Evolutionary conservation across 495 filamentous ascomycete genomes (phyloP).

Genomic region (Astrothelium subdiscretum): DNA sequence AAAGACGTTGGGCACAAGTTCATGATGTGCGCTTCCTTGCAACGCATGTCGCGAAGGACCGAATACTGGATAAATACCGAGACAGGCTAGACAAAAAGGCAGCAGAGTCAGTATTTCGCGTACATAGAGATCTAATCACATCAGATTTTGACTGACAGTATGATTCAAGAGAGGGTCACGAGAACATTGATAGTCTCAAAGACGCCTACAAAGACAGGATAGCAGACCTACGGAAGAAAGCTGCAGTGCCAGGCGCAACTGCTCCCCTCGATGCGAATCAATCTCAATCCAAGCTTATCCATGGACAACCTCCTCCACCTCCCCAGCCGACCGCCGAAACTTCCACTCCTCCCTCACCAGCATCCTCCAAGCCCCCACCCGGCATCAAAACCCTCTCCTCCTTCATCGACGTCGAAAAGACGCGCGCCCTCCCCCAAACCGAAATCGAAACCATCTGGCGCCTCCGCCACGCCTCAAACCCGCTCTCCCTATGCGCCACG

Average conservation of each 20-base stretch:
- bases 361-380: conserved; percentile 9
- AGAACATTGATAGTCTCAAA: conserved; percentile 63
- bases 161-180: conserved; percentile 52
- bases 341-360: conserved; percentile 18
- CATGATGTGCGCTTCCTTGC: conserved; percentile 85
- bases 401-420: conserved; percentile 75
- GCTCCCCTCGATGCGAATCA: conserved; percentile 24
- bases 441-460: conserved; percentile 88
- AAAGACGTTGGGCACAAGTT: conserved; percentile 82
- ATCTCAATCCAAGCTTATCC: conserved; percentile 9
- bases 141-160: not conserved
- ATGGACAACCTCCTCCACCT: conserved; percentile 12
- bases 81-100: conserved; percentile 79
- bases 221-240: conserved; percentile 47
- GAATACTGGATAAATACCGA: conserved; percentile 71
- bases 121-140: not conserved
- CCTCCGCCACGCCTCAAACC: conserved; percentile 61
- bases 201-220: conserved; percentile 78
- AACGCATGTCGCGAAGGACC: conserved; percentile 48
- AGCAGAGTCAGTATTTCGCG: conserved; percentile 44
- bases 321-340: not conserved
- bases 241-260: conserved; percentile 44
- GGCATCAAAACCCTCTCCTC: conserved; percentile 70
- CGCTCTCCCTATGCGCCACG: conserved; percentile 65
- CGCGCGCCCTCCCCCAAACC: conserved; percentile 54